A percentile compares a stretch with the other conserved stretches of the same genome.
phyloP scores from a whole-genome alignment of 352 stramenopile genomes.

The Thraustotheca clavata region DNA sequence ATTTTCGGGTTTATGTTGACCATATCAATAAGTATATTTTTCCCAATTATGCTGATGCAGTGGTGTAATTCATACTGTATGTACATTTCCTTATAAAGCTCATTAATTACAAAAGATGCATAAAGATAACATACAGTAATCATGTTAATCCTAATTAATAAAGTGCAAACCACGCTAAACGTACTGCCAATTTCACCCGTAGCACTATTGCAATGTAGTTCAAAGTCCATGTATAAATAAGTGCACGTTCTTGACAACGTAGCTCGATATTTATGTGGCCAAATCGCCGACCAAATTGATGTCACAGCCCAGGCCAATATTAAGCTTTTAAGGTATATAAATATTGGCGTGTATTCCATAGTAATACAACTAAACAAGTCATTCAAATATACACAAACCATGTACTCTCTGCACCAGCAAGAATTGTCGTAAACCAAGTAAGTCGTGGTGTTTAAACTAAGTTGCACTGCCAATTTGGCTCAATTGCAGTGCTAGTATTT shows the following conservation, averaged over 20 bases:
- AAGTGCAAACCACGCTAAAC: too few relatives aligned
- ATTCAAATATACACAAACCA: conserved; percentile 15
- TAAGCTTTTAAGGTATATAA: background rate
- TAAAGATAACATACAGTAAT: too few relatives aligned
- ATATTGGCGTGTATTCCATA: background rate
- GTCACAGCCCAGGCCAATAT: background rate
- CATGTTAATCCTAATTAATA: too few relatives aligned
- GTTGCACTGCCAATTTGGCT: background rate
- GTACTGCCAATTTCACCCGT: background rate
- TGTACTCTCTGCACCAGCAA: background rate
- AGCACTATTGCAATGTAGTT: background rate
- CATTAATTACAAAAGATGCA: too few relatives aligned
- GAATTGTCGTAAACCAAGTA: background rate
- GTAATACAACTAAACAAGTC: background rate
- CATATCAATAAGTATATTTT: too few relatives aligned
- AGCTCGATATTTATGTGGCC: background rate
- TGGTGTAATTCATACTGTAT: too few relatives aligned
- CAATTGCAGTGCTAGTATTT: background rate
- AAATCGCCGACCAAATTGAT: background rate
- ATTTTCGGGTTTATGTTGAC: too few relatives aligned
- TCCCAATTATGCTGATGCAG: too few relatives aligned
- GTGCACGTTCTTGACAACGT: background rate
- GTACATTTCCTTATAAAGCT: too few relatives aligned
- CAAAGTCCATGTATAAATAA: background rate
- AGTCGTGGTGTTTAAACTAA: background rate